Evolutionary conservation across 2,329 filamentous ascomycete genomes (phyloP), one percentile per base, ranked within the genome.

Genomic region (Iodosphaeria phyllophila): DNA sequence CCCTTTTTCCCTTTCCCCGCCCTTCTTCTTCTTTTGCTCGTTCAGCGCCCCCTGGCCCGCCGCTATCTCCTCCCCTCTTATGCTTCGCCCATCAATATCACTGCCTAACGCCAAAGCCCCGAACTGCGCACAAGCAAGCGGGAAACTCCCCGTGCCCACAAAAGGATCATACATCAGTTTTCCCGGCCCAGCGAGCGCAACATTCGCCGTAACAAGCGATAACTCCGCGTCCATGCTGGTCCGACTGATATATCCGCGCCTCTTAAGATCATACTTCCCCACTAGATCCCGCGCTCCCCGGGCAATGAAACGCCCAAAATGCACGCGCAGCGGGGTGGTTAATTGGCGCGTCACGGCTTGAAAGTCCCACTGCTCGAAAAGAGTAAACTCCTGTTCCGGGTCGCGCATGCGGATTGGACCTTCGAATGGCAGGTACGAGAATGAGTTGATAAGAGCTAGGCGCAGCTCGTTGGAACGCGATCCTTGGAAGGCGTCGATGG

Each of bases 201-300:
- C 71, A 42, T 95, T 98, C 2, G 86, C 89, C 1, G 84, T 93
- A 13, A 98, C 57, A 1, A 98, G 62, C 8, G 83, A 79, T 21
- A 98, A 60, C 47, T 95, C 89, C 0, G 86, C 78, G 44, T 98
- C 89, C 89, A 98, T 95, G 22, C 79, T 89, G 0, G 89, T 98
- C 0, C 86, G 95, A 36, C 77, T 82, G 39, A 98, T 95, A 44
- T 98, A 98, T 19, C 65, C 64, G 15, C 89, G 61, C 50, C 92
- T 92, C 58, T 98, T 98, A 13, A 98, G 60, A 45, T 92, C 83
- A 41, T 84, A 91, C 13, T 64, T 75, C 18, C 65, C 56, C 16
- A 79, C 60, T 5, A 74, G 57, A 26, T 77, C 67, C 22, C 86
- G 64, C 3, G 64, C 65, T 3, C 77, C 74, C 8, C 54, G 53